Percentiles rank a stretch among this genome's conserved stretches.
These are phyloP conservation scores for Tillandsia fasciculata DNA, from an alignment of 176 grass and related monocot genomes.

Conservation along the genomic window DNA sequence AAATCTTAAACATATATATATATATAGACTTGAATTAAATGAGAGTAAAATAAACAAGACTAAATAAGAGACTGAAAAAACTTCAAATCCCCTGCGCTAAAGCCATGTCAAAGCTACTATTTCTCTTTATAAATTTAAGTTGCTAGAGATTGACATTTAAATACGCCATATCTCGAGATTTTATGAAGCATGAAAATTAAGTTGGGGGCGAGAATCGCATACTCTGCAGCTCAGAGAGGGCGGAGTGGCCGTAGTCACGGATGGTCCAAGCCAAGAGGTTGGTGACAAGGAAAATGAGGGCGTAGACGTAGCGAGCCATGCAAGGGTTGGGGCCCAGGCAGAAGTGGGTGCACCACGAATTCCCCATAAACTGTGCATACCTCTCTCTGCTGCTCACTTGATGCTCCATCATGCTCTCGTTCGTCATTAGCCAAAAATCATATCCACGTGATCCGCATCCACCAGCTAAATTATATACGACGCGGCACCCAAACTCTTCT, in stretches of 20 bases:
- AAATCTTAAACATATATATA: no score
- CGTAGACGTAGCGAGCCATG: slow-evolving; percentile 76
- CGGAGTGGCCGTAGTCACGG: slow-evolving; percentile 69
- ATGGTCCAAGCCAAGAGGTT: slow-evolving; percentile 87
- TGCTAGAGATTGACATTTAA: no score
- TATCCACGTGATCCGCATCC: not conserved
- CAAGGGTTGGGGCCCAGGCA: slow-evolving; percentile 54
- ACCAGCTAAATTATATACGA: not conserved
- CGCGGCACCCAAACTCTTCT: not conserved
- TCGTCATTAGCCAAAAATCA: slow-evolving; percentile 11
- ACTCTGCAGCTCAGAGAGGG: slow-evolving; percentile 59
- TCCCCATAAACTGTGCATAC: slow-evolving; percentile 34
- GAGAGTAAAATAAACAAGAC: no score
- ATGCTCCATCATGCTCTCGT: slow-evolving; percentile 23
- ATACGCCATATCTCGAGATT: not conserved
- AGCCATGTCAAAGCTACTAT: no score
- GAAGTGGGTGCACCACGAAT: slow-evolving; percentile 49
- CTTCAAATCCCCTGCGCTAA: no score
- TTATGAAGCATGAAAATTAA: not conserved
- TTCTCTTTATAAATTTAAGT: no score
- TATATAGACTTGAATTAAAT: no score
- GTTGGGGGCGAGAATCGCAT: not conserved
- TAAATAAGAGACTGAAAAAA: no score
- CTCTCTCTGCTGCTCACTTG: slow-evolving; percentile 22
- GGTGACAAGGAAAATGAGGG: slow-evolving; percentile 75